Conservation (phyloP, 805 yeast species). For the Scheffersomyces stipitis region DNA sequence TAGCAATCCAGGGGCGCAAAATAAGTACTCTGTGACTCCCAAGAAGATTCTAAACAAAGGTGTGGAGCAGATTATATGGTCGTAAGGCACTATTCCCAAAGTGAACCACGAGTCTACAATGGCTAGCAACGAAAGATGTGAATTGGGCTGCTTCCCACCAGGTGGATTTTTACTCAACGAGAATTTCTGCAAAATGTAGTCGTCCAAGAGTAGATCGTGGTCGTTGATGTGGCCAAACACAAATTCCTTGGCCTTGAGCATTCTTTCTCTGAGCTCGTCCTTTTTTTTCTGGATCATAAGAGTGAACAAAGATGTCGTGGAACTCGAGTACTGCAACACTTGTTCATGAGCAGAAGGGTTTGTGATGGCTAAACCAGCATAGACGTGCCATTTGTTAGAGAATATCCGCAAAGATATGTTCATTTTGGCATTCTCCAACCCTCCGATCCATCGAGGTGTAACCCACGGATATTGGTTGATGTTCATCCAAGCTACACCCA, state of each 20-base stretch:
- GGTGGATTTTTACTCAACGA: conserved; percentile 75
- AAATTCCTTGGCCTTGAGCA: conserved; percentile 63
- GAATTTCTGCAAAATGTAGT: conserved; percentile 72
- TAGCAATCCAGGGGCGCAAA: conserved; percentile 79
- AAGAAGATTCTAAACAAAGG: conserved; percentile 88
- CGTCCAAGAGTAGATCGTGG: conserved; percentile 68
- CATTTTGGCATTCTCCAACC: conserved; percentile 93
- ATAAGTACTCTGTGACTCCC: conserved; percentile 91
- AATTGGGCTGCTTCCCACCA: conserved; percentile 69
- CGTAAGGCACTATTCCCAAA: conserved; percentile 85
- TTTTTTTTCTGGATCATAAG: conserved; percentile 72
- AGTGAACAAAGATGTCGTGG: conserved; percentile 79
- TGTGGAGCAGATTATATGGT: conserved; percentile 95
- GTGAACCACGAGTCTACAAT: conserved; percentile 94
- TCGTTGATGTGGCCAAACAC: conserved; percentile 70
- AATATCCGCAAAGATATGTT: conserved; percentile 88
- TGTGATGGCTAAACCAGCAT: conserved; percentile 95
- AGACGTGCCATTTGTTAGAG: conserved; percentile 96
- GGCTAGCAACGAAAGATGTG: conserved; percentile 84
- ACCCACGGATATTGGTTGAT: conserved; percentile 90
- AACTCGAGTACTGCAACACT: conserved; percentile 82
- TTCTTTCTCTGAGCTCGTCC: conserved; percentile 56
- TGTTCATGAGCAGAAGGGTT: conserved; percentile 94
- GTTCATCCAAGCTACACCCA: conserved; percentile 96
- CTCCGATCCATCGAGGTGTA: conserved; percentile 82